phyloP scores from a whole-genome alignment of 2,329 filamentous ascomycete genomes.

The Aspergillus candidus region DNA sequence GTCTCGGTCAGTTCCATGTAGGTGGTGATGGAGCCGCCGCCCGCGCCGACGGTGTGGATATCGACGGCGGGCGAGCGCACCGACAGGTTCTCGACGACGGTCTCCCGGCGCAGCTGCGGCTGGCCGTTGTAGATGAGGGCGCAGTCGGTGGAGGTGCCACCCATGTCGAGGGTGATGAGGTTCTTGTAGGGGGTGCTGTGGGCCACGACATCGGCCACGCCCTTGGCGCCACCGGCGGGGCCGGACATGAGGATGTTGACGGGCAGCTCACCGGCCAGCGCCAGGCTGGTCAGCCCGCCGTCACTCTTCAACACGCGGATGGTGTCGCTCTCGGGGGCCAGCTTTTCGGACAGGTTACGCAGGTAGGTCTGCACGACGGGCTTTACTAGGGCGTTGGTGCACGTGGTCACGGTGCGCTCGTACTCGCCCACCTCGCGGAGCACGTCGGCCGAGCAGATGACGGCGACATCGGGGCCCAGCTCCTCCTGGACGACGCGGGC shows the following conservation, averaged over 20 bases:
- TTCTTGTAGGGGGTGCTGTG: slow-evolving; percentile 44
- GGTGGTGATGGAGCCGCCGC: slow-evolving; percentile 45
- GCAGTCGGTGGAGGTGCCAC: slow-evolving; percentile 47
- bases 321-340: slow-evolving; percentile 37
- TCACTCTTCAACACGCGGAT: slow-evolving; percentile 48
- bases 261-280: slow-evolving; percentile 41
- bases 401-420: slow-evolving; percentile 45
- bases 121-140: slow-evolving; percentile 41
- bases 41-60: slow-evolving; percentile 46
- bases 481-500: slow-evolving; percentile 37
- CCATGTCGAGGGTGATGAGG: slow-evolving; percentile 47
- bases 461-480: slow-evolving; percentile 38
- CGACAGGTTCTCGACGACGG: slow-evolving; percentile 39
- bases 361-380: slow-evolving; percentile 45
- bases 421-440: slow-evolving; percentile 46
- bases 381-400: slow-evolving; percentile 45
- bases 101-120: slow-evolving; percentile 43
- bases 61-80: slow-evolving; percentile 46
- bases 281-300: slow-evolving; percentile 43
- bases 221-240: slow-evolving; percentile 46
- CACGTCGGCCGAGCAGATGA: slow-evolving; percentile 44
- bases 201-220: slow-evolving; percentile 43
- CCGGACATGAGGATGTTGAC: slow-evolving; percentile 48
- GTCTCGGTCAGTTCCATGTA: slow-evolving; percentile 45
- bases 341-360: slow-evolving; percentile 34